Evolutionary conservation across 73 alveolate species (phyloP).

Genomic region (Durusdinium trenchii): DNA sequence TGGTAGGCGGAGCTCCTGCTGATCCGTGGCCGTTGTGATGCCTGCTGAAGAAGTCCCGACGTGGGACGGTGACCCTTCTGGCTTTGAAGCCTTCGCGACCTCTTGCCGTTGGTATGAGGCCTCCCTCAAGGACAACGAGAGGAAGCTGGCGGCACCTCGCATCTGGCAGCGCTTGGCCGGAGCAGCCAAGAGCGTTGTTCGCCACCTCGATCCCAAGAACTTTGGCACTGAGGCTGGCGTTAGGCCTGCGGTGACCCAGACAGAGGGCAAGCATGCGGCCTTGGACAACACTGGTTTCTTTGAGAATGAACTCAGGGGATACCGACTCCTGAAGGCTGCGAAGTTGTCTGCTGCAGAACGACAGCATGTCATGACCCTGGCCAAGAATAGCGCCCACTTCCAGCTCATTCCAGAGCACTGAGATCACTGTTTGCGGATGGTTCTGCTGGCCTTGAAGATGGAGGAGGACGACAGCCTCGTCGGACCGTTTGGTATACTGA

Average conservation of each 20-base stretch:
- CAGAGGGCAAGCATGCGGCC: too few species aligned
- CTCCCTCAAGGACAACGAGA: background rate
- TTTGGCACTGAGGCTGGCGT: background rate
- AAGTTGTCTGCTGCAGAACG: background rate
- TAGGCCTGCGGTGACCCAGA: background rate
- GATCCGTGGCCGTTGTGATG: background rate
- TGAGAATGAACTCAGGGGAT: background rate
- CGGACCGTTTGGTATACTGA: background rate
- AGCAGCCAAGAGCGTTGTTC: constrained; percentile 6
- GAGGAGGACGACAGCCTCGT: background rate
- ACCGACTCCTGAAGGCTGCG: background rate
- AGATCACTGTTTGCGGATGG: background rate
- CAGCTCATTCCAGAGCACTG: background rate
- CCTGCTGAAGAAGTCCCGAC: background rate
- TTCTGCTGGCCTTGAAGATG: background rate
- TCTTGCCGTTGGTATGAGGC: background rate
- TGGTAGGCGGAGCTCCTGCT: constrained; percentile 11
- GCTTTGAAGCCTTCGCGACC: constrained; percentile 13
- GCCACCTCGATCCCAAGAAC: background rate
- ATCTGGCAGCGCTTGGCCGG: background rate
- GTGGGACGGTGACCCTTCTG: background rate
- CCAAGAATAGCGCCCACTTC: background rate
- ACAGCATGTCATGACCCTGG: too few species aligned
- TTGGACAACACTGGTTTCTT: too few species aligned
- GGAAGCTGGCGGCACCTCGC: constrained; percentile 14